Evolutionary conservation across 805 yeast genomes (phyloP), one percentile per base, ranked within the genome.

Genomic region (Cyberlindnera xishuangbannaensis): DNA sequence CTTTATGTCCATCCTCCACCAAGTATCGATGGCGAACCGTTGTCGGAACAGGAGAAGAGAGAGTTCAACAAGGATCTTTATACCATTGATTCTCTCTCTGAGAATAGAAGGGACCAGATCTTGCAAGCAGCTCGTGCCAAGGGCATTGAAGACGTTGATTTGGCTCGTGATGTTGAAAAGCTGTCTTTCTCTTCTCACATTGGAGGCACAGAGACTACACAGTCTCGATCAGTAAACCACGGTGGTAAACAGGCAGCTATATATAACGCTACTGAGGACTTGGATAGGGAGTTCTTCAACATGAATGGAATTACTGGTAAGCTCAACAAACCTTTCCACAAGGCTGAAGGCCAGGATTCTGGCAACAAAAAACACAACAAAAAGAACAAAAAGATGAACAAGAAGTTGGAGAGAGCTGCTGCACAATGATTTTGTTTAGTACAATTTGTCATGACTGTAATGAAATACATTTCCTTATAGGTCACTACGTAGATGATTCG

Each of bases 1-100:
- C 64, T 86, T 30, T 88, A 71, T 54, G 79, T 84, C 26, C 79
- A 77, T 43, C 96, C 97, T 12, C 98, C 98, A 25, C 97, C 97
- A 34, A 64, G 64, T 28, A 55, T 69, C 15, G 76, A 64, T 4
- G 49, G 46, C 16, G 44, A 76, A 11, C 71, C 70, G 27, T 58
- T 62, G 29, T 51, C 68, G 2, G 60, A 61, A 14, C 78, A 75
- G 49, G 81, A 76, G 39, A 62, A 72, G 39, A 60, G 66, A 18
- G 68, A 69, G 29, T 92, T 87, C 63, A 92, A 92, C 62, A 61
- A 66, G 41, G 90, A 77, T n/a, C 57, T 83, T 32, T 87, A 82
- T 57, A 73, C 76, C 0, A 63, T 87, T 38, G 62, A 71, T 15
- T 63, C 72, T 15, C 67, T 87, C 33, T 83, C 94, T 2, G 85